Conservation (phyloP, 495 filamentous ascomycete species). For the Penicillium psychrofluorescens region DNA sequence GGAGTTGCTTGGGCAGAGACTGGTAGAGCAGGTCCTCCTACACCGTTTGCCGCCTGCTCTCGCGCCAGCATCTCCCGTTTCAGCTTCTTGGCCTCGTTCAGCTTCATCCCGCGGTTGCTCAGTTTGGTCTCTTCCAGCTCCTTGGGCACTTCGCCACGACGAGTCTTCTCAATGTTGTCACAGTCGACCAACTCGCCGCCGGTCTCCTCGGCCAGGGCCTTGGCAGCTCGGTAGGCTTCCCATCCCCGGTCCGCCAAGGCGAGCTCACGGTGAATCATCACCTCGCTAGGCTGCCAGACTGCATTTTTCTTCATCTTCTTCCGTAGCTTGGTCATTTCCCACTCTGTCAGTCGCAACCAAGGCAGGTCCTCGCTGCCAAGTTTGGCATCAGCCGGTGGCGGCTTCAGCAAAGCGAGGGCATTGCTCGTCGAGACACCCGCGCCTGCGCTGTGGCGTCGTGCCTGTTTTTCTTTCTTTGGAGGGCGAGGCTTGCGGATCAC, state of each 20-base stretch:
- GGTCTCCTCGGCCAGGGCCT: constrained; percentile 57
- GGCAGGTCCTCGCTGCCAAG: constrained; percentile 71
- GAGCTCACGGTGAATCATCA: constrained; percentile 91
- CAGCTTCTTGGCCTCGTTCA: constrained; percentile 88
- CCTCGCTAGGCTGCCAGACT: constrained; percentile 88
- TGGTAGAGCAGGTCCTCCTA: constrained; percentile 3
- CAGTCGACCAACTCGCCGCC: constrained; percentile 58
- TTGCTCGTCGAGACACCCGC: constrained; percentile 70
- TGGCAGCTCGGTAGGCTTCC: constrained; percentile 64
- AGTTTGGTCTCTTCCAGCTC: constrained; percentile 42
- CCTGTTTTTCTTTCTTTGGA: constrained; percentile 34
- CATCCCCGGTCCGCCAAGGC: constrained; percentile 68
- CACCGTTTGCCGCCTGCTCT: constrained; percentile 49
- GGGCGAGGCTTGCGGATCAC: constrained; percentile 8
- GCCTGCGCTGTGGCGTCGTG: constrained; percentile 36
- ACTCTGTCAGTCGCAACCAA: constrained; percentile 85
- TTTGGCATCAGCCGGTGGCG: constrained; percentile 70
- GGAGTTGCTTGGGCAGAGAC: constrained; percentile 10
- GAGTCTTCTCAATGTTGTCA: constrained; percentile 41
- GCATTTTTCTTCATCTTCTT: constrained; percentile 99
- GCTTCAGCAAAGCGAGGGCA: constrained; percentile 65
- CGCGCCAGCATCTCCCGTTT: constrained; percentile 68
- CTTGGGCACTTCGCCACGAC: constrained; percentile 41
- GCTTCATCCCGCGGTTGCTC: constrained; percentile 81
- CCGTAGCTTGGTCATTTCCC: constrained; percentile 81